Base-by-base conservation (phyloP, 345 rosid species). In the Clausena lansium region DNA sequence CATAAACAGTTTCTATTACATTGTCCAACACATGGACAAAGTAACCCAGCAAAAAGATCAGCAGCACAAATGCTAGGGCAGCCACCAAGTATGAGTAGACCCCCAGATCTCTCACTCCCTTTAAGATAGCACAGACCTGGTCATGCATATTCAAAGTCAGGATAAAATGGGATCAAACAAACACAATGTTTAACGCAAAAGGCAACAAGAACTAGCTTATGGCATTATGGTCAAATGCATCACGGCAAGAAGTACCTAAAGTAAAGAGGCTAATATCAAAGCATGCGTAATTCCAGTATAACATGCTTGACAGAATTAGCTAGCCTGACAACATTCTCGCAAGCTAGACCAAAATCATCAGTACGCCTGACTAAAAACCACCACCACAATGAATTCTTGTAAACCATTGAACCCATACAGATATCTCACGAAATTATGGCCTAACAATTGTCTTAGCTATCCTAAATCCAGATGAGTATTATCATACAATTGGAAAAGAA, bases 1-100 rank as follows among this genome's bases (percentile, higher is more conserved):
- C 76, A 27, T 96, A 93, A 50, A 95, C 81, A 1, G 93, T 91
- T 82, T 95, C 97, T 1, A 95, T 91, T 84, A 91, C 96, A 76
- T 94, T 85, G 80, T 94, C 98, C 61, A 96, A 78, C n/a, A 94
- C 91, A 71, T 90, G 95, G 63, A 90, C 86, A 50, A 96, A 92
- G 90, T 85, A 92, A 35, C 88, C 88, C 81, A 94, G 76, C 15
- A 89, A 83, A 68, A 90, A 54, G 0, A 88, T 79, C 75, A 93
- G 86, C 55, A 94, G 47, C 36, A 75, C 70, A 94, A 96, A 94
- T 33, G 97, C 92, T 30, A 92, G 76, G 28, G 76, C 81, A 6
- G 95, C 92, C 25, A 96, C 83, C 13, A 83, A 22, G 82, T 93
- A 92, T 38, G 93, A 76, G 65, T 87, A 86, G 4, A 75, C 83